Evolutionary conservation across 176 grass and related monocot species (phyloP).

Genomic region (Triticum dicoccoides): DNA sequence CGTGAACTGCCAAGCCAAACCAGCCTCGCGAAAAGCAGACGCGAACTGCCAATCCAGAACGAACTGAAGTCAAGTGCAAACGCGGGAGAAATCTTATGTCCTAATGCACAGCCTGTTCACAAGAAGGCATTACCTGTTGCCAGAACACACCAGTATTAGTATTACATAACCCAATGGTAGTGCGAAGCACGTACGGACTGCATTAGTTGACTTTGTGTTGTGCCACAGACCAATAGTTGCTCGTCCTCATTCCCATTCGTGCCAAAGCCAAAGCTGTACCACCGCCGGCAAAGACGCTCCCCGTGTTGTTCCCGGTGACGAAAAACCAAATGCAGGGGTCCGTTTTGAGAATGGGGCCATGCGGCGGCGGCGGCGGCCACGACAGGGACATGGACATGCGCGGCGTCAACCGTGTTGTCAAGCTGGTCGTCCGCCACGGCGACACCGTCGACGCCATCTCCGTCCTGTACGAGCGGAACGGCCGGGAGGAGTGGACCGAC

Average conservation of each 20-base stretch:
- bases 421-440: slow-evolving; percentile 47
- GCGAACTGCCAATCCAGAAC: no score
- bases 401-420: slow-evolving; percentile 40
- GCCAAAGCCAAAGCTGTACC: not conserved
- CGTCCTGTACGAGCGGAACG: slow-evolving; percentile 36
- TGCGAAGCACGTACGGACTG: slow-evolving; percentile 22
- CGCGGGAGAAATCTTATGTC: not conserved
- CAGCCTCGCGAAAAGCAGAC: no score
- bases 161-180: not conserved
- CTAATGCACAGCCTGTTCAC: not conserved
- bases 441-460: slow-evolving; percentile 40
- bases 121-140: not conserved
- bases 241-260: not conserved
- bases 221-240: not conserved
- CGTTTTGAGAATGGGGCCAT: slow-evolving; percentile 31
- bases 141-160: not conserved
- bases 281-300: not conserved
- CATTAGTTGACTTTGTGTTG: slow-evolving; percentile 14
- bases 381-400: slow-evolving; percentile 43
- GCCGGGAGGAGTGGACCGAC: slow-evolving; percentile 39
- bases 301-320: not conserved
- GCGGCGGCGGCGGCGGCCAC: slow-evolving; percentile 35
- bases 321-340: not conserved
- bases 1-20: no score
- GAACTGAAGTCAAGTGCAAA: no score